phyloP scores from a whole-genome alignment of 768 basidiomycete species.

The Lactifluus subvellereus region DNA sequence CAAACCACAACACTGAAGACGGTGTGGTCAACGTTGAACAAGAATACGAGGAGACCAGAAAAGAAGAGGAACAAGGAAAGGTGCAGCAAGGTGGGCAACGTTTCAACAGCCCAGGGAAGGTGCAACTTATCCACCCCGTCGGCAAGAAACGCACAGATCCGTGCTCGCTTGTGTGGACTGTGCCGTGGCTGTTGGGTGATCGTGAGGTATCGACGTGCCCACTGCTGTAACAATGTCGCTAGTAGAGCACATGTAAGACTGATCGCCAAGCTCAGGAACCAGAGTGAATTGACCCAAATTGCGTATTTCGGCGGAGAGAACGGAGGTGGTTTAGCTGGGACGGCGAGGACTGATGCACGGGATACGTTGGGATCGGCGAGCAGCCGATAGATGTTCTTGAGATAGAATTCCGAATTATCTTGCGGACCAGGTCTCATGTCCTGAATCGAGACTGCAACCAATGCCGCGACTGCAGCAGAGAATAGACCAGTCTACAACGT shows the following conservation, averaged over 20 bases:
- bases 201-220: not conserved
- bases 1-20: not conserved
- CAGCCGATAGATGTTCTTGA: not conserved
- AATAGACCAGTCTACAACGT: constrained; percentile 18
- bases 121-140: not conserved
- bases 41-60: not conserved
- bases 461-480: constrained; percentile 12
- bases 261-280: constrained; percentile 4
- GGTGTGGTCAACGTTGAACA: not conserved
- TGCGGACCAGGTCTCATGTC: constrained; percentile 4
- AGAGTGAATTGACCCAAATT: constrained; percentile 10
- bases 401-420: not conserved
- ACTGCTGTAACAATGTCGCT: not conserved
- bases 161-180: not conserved
- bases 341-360: not conserved
- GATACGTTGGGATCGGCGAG: not conserved
- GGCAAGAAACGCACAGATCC: not conserved
- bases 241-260: not conserved
- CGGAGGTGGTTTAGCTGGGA: not conserved
- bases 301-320: constrained; percentile 1
- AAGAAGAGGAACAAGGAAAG: constrained; percentile 9
- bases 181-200: not conserved
- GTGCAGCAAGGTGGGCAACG: not conserved
- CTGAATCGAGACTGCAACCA: constrained; percentile 12
- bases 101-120: not conserved